Percentiles rank a stretch among this genome's conserved stretches.
Conservation (phyloP, 805 yeast genomes). For the Saccharomycopsis fibuligera region DNA sequence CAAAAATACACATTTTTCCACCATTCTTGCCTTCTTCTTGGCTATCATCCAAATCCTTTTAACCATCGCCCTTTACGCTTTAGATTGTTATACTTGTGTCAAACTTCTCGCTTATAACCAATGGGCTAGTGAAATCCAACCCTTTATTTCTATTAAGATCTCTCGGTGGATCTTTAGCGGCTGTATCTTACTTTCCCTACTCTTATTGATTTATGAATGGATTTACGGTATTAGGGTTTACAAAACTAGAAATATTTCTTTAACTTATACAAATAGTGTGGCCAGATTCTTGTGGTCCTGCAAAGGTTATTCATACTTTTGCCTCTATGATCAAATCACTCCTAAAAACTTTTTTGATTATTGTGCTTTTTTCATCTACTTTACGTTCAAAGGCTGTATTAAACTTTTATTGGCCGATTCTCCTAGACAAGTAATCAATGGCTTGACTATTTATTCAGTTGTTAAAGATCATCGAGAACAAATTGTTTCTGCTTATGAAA, state of each 20-base stretch:
- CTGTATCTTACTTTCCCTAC: slow-evolving; percentile 68
- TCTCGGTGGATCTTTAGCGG: slow-evolving; percentile 71
- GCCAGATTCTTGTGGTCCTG: slow-evolving; percentile 55
- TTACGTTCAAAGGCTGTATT: slow-evolving; percentile 56
- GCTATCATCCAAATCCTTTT: slow-evolving; percentile 39
- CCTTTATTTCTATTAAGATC: slow-evolving; percentile 43
- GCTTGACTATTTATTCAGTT: slow-evolving; percentile 58
- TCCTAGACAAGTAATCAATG: slow-evolving; percentile 83
- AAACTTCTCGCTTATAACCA: slow-evolving; percentile 64
- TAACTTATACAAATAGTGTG: slow-evolving; percentile 60
- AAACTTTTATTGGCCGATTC: slow-evolving; percentile 69
- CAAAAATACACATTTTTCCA: slow-evolving; percentile 37
- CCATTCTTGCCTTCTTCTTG: slow-evolving; percentile 38
- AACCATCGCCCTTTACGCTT: slow-evolving; percentile 45
- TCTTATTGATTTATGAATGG: slow-evolving; percentile 50
- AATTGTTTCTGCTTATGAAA: slow-evolving; percentile 29
- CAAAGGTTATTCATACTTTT: slow-evolving; percentile 56
- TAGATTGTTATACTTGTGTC: slow-evolving; percentile 77
- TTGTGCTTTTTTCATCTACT: slow-evolving; percentile 58
- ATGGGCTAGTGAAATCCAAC: slow-evolving; percentile 54
- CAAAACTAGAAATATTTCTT: slow-evolving; percentile 57
- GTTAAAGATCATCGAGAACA: slow-evolving; percentile 30
- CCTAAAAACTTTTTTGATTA: slow-evolving; percentile 61
- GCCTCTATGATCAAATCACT: slow-evolving; percentile 65
- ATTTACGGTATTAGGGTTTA: slow-evolving; percentile 52